Base-by-base conservation (phyloP, 2,329 filamentous ascomycete genomes). In the Diplodia mutila region DNA sequence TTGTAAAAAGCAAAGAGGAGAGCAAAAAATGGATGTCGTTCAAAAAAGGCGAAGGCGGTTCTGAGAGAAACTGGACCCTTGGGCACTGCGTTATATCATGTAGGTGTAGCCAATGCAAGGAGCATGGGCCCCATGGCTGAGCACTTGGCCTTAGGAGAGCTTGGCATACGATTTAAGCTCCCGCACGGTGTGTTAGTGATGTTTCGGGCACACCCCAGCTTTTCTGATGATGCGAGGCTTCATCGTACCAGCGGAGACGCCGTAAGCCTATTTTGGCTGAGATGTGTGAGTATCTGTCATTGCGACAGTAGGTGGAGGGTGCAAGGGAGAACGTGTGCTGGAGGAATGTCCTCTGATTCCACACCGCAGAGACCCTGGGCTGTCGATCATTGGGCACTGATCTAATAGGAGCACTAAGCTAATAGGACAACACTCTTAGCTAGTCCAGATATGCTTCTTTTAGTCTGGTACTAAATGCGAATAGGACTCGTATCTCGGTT, bases 111-210 rank as follows among this genome's bases (percentile, higher is more conserved):
- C 39, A 42, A n/a, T 18, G 29, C 46, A 61, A 18, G 12, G 37
- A 61, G 55, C 55, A 48, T 48, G 16, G 23, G 39, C 55, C 55
- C 12, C 16, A 46, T 7, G 27, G 32, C 39, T 32, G 37, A 32
- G 14, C 11, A 29, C 14, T 59, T 25, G 23, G 55, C 37, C 34
- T 25, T 29, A 42, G 39, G 37, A 29, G 21, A 61, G 55, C 55
- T 61, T 61, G 55, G 55, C 55, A 48, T 61, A 25, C 55, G 16
- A 11, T 7, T 61, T 61, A 61, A 61, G 39, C 55, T 61, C 39
- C 23, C 16, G 37, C 55, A 32, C 55, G 23, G 37, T 32, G 55
- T 16, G 23, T 48, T 48, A 29, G 37, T 18, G 25, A 61, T 27
- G 5, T 8, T 29, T 29, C 29, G 29, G 29, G 29, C 29, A 29